Conservation (phyloP, 768 basidiomycete genomes). For the Panaeolus papilionaceus region DNA sequence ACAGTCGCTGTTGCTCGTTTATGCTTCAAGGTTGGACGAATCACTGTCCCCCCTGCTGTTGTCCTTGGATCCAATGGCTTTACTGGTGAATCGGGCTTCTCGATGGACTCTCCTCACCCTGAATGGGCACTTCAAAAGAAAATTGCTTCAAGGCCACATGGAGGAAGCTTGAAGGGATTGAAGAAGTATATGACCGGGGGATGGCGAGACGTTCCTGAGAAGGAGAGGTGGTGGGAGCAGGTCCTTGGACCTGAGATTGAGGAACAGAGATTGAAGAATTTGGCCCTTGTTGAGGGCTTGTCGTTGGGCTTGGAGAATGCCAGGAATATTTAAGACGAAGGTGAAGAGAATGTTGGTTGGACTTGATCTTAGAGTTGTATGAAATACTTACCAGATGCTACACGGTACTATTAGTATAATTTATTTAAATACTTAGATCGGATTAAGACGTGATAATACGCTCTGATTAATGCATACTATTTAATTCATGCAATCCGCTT, state of each 20-base stretch:
- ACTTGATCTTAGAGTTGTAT: neutral
- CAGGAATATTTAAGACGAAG: conserved; percentile 21
- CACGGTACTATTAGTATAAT: conserved; percentile 4
- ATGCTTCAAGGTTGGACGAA: conserved; percentile 74
- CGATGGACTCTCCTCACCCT: conserved; percentile 50
- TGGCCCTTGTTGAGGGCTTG: conserved; percentile 41
- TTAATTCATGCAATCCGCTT: neutral
- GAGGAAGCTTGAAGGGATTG: conserved; percentile 45
- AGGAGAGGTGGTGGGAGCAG: conserved; percentile 72
- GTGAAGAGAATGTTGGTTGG: conserved; percentile 14
- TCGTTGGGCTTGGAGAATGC: conserved; percentile 43
- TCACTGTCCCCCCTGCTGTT: conserved; percentile 75
- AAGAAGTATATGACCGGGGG: conserved; percentile 57
- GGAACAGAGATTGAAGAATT: conserved; percentile 36
- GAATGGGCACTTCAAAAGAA: conserved; percentile 50
- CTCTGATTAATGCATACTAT: neutral
- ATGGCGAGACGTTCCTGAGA: conserved; percentile 66
- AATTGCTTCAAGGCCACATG: conserved; percentile 37
- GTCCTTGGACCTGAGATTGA: conserved; percentile 54
- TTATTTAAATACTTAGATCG: conserved; percentile 9
- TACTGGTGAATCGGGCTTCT: conserved; percentile 43
- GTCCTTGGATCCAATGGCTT: conserved; percentile 68
- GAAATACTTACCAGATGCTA: neutral
- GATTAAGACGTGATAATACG: neutral
- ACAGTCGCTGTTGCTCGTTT: conserved; percentile 67